phyloP scores from a whole-genome alignment of 1,139 yeast species.

The Lodderomyces beijingensis region DNA sequence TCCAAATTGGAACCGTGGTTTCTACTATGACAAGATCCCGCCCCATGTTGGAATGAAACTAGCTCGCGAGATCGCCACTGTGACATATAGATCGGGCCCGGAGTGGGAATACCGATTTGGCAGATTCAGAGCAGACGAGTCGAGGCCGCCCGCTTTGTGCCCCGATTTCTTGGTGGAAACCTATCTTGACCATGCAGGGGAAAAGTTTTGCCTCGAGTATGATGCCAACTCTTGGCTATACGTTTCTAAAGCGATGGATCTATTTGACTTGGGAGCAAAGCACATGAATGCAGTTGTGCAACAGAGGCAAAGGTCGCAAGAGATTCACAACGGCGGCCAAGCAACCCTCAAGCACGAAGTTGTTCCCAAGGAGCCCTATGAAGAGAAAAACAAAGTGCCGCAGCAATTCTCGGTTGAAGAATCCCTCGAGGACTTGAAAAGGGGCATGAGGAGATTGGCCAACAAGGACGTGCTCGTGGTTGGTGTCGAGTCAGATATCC shows the following conservation, averaged over 20 bases:
- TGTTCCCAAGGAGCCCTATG: slow-evolving; percentile 50
- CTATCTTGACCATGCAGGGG: slow-evolving; percentile 91
- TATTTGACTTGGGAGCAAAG: slow-evolving; percentile 70
- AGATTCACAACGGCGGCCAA: slow-evolving; percentile 37
- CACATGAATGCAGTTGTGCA: too few species aligned
- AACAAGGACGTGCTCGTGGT: slow-evolving; percentile 68
- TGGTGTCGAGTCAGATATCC: slow-evolving; percentile 88
- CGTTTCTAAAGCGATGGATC: slow-evolving; percentile 90
- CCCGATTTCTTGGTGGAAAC: slow-evolving; percentile 93
- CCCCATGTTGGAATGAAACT: slow-evolving; percentile 95
- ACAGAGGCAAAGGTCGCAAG: slow-evolving; percentile 42
- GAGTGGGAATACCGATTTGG: slow-evolving; percentile 96
- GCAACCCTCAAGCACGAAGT: slow-evolving; percentile 16
- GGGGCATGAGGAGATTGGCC: slow-evolving; percentile 58
- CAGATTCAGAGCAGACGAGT: slow-evolving; percentile 78
- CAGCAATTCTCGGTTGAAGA: slow-evolving; percentile 49
- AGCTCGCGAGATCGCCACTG: slow-evolving; percentile 90
- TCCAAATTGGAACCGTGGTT: slow-evolving; percentile 92
- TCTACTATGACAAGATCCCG: slow-evolving; percentile 72
- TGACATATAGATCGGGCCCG: slow-evolving; percentile 92
- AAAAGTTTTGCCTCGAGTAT: slow-evolving; percentile 84
- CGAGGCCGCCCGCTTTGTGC: slow-evolving; percentile 78
- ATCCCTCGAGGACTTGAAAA: slow-evolving; percentile 53
- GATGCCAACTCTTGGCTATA: slow-evolving; percentile 88
- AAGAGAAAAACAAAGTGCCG: slow-evolving; percentile 35